Base-by-base conservation (phyloP, 306 rosid genomes). In the Vigna reflexopilosa region DNA sequence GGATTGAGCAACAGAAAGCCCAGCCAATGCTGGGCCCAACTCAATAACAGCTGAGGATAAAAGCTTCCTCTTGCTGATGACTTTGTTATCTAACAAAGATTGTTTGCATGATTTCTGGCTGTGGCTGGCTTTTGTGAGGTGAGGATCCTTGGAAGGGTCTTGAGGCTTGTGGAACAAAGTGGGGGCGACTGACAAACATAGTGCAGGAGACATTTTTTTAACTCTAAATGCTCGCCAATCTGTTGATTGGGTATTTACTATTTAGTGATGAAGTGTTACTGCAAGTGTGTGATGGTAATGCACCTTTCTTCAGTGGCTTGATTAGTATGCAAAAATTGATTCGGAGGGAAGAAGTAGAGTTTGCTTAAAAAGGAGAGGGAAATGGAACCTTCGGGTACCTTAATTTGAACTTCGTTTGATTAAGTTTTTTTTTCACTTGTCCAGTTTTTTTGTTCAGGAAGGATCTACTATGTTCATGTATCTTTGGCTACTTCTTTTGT, bases 101-200 rank as follows among this genome's bases (percentile, higher is more conserved):
- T 79, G 82, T 49, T 69, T 77, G 78, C 65, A 72, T 77, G 87
- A 75, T 73, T 78, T 80, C 28, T 86, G 76, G 73, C 17, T 84
- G 73, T 59, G 75, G 50, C 76, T 80, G 80, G 16, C 3, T 80
- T 78, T 89, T 15, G 38, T 0, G 17, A 58, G 38, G 36, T 73
- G 10, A 62, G 67, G 58, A 2, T 88, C 80, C 64, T 81, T 86
- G 13, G 89, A 82, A 38, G 30, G 20, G 52, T 88, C 88, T 47
- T 83, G 85, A 72, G 87, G 67, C 71, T 84, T 86, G 86, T 63
- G 85, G 58, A 80, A 64, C n/a, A 89, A 84, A 77, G 89, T 51
- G 36, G 88, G 85, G 8, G 84, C 17, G 15, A 86, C 22, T 51
- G 88, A 77, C 4, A 90, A 86, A 40, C 85, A 88, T 8, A 90